Percentiles rank a stretch among this genome's conserved stretches.
These are phyloP conservation scores for Solanum chiquidenum DNA, from an alignment of 257 asterid genomes.

Conservation along the genomic window DNA sequence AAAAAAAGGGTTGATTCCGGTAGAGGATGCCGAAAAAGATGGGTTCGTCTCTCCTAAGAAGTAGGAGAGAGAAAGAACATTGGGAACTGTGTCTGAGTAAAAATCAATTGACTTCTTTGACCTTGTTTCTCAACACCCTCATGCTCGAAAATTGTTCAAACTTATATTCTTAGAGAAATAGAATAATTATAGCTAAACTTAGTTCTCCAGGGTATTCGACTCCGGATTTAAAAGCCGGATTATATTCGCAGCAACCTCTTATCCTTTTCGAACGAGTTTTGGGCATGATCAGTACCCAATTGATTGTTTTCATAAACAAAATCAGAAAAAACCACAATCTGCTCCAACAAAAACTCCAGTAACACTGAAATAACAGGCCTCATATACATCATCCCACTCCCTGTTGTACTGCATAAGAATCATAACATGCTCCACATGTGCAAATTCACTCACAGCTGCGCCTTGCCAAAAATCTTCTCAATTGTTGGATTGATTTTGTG, in stretches of 20 bases:
- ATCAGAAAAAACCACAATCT: background rate
- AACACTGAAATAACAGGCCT: background rate
- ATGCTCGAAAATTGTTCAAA: background rate
- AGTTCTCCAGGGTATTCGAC: background rate
- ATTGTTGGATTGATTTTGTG: background rate
- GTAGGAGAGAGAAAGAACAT: too few species aligned
- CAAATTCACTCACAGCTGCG: background rate
- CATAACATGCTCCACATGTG: background rate
- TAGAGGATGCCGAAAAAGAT: too few species aligned
- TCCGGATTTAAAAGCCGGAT: background rate
- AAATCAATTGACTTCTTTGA: too few species aligned
- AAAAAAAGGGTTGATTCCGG: too few species aligned
- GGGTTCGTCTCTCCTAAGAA: too few species aligned
- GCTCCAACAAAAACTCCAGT: background rate
- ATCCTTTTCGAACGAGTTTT: background rate
- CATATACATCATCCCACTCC: background rate
- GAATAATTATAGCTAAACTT: background rate
- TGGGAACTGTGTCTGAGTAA: too few species aligned
- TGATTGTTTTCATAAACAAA: background rate
- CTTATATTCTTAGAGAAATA: background rate
- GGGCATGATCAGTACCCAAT: background rate
- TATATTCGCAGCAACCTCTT: background rate
- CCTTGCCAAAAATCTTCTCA: background rate
- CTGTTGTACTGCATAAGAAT: background rate
- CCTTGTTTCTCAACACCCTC: too few species aligned